These are phyloP conservation scores for Phytophthora citricola DNA, from an alignment of 352 stramenopile species.

Conservation along the genomic window DNA sequence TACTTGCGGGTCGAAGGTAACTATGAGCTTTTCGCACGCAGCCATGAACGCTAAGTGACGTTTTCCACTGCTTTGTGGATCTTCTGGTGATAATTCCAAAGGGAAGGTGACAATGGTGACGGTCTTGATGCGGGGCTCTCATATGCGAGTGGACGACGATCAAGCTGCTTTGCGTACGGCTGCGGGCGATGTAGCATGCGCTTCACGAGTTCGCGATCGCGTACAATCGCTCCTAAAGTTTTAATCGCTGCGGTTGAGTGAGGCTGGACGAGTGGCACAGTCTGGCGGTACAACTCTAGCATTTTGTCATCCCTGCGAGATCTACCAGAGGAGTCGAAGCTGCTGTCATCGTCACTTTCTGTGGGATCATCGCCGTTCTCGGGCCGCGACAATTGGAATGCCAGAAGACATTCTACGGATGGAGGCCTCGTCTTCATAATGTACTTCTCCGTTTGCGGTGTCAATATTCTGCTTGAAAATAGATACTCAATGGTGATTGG, in stretches of 20 bases:
- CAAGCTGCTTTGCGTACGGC: constrained; percentile 32
- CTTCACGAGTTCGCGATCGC: constrained; percentile 48
- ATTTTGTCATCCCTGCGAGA: constrained; percentile 16
- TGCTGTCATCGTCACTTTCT: constrained; percentile 13
- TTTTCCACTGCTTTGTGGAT: constrained; percentile 5
- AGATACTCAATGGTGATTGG: constrained; percentile 29
- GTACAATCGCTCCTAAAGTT: constrained; percentile 63
- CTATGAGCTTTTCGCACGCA: constrained; percentile 57
- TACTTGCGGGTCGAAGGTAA: constrained; percentile 50
- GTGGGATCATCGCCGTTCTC: constrained; percentile 1
- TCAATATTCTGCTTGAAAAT: constrained; percentile 20
- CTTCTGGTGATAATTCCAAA: constrained; percentile 15
- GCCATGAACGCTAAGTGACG: constrained; percentile 50
- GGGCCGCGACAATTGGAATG: constrained; percentile 23
- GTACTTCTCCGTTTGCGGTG: not conserved
- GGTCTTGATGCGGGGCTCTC: constrained; percentile 23
- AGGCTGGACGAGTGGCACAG: constrained; percentile 61
- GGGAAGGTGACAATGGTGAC: not conserved
- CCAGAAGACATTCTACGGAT: constrained; percentile 26
- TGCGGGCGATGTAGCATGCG: constrained; percentile 63
- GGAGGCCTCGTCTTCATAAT: constrained; percentile 6
- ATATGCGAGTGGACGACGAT: constrained; percentile 22
- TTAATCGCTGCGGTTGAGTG: constrained; percentile 66
- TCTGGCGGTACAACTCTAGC: constrained; percentile 59
- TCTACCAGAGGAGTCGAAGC: constrained; percentile 2